Evolutionary conservation across 2,329 filamentous ascomycete species (phyloP).

Genomic region (Rhynchosporium graminicola): DNA sequence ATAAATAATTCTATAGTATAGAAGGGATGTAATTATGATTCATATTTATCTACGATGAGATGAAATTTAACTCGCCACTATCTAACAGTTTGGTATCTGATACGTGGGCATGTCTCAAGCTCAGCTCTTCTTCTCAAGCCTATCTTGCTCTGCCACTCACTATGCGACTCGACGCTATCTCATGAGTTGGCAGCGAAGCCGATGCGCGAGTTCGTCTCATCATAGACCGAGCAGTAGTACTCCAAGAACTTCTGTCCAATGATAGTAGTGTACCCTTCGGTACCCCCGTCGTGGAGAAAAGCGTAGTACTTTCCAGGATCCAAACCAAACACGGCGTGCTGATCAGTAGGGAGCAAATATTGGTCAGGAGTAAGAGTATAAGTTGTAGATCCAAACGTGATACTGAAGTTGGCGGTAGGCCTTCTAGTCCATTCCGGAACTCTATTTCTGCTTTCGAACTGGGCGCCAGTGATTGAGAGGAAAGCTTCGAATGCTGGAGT

Average conservation of each 20-base stretch:
- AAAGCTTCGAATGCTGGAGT: conserved; percentile 37
- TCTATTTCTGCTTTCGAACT: conserved; percentile 32
- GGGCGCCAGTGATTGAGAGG: conserved; percentile 36
- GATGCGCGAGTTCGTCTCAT: conserved; percentile 33
- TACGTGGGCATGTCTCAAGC: too few relatives aligned
- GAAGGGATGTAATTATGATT: too few relatives aligned
- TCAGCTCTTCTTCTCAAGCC: too few relatives aligned
- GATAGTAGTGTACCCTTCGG: conserved; percentile 35
- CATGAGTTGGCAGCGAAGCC: conserved; percentile 33
- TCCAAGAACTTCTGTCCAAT: conserved; percentile 41
- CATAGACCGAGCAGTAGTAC: conserved; percentile 39
- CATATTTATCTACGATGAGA: too few relatives aligned
- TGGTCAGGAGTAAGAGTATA: conserved; percentile 38
- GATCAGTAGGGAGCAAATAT: conserved; percentile 36
- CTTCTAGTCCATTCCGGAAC: conserved; percentile 34
- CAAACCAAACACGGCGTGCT: conserved; percentile 35
- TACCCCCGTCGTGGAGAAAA: conserved; percentile 38
- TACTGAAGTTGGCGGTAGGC: conserved; percentile 38
- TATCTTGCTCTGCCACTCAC: not conserved
- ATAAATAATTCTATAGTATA: too few relatives aligned
- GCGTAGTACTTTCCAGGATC: conserved; percentile 37
- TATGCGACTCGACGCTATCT: not conserved
- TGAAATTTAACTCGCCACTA: too few relatives aligned
- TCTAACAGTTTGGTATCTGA: too few relatives aligned
- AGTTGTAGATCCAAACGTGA: conserved; percentile 37